These are phyloP conservation scores for Ceraceosorus guamensis DNA, from an alignment of 1,284 basidiomycete genomes.

Conservation along the genomic window DNA sequence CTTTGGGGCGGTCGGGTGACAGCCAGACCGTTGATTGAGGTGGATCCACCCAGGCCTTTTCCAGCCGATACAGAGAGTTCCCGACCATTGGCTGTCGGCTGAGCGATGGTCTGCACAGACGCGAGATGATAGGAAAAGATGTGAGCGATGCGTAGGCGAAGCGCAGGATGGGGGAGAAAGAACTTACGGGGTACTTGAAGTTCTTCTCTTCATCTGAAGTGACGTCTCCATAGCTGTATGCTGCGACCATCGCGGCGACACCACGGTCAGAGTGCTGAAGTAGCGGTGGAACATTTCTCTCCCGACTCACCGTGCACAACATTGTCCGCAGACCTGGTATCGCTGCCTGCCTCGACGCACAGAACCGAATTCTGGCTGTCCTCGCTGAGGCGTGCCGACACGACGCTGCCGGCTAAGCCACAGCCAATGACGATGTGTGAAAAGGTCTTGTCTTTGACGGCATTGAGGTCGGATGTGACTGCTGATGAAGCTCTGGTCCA, in stretches of 20 bases:
- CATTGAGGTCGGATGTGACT: not conserved
- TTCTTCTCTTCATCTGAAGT: slow-evolving; percentile 26
- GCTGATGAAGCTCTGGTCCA: not conserved
- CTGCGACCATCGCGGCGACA: too few relatives aligned
- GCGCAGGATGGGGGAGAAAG: too few relatives aligned
- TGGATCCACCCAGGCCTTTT: slow-evolving; percentile 58
- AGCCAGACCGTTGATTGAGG: slow-evolving; percentile 59
- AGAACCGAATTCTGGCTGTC: slow-evolving; percentile 33
- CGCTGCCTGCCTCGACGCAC: slow-evolving; percentile 44
- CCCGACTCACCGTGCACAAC: slow-evolving; percentile 18
- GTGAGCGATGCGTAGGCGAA: too few relatives aligned
- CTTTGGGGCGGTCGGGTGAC: slow-evolving; percentile 57
- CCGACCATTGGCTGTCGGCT: slow-evolving; percentile 17
- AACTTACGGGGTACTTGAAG: slow-evolving; percentile 56
- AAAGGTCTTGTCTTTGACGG: not conserved
- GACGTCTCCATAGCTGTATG: not conserved
- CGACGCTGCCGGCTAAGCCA: slow-evolving; percentile 41
- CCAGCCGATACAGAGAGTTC: slow-evolving; percentile 51
- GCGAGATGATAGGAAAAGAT: too few relatives aligned
- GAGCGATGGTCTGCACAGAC: slow-evolving; percentile 52
- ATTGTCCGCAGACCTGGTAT: slow-evolving; percentile 18
- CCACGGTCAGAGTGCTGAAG: too few relatives aligned
- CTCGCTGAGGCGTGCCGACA: slow-evolving; percentile 42
- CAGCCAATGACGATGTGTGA: slow-evolving; percentile 20
- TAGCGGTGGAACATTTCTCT: too few relatives aligned